Evolutionary conservation across 2,329 filamentous ascomycete species (phyloP), one percentile per base, ranked within the genome.

Genomic region (Scorias spongiosa): DNA sequence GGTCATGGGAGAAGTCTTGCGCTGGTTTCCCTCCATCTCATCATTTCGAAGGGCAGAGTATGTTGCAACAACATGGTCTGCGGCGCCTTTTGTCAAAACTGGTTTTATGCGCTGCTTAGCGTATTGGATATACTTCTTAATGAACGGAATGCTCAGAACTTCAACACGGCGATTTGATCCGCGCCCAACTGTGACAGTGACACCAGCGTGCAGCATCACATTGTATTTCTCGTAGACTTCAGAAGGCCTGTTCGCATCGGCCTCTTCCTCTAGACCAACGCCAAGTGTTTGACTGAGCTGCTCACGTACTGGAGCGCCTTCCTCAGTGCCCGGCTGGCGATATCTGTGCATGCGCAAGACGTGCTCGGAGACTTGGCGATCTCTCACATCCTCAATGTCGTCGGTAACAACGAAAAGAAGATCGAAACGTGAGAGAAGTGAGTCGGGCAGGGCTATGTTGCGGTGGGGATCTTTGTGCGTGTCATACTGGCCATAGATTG

Each of bases 121-220:
- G 63, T 98, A 98, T 60, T 98, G 91, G 39, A 98, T 93, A 63
- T 95, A 98, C 66, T 98, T 98, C 69, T 98, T 98, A 71, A 98
- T 87, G 66, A 98, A 98, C 0, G 88, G 84, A 48, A 98, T 95
- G 66, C 84, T 93, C 43, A 98, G 70, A 11, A 98, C 84, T 61
- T 95, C 87, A 5, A 84, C 77, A 51, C 82, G 81, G 62, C 84
- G 83, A 53, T 77, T 78, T 20, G 80, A 68, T 10, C 84, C 84
- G 34, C 85, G 76, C 9, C 83, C 82, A 10, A 80, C 72, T 3
- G 80, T 85, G 12, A 85, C 66, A 6, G 80, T 85, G 40, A 95
- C 85, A 48, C 91, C 91, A 9, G 87, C 84, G 59, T 98, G 91
- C 37, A 98, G 75, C 85, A 96, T 93, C 28, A 83, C 76, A 56